Conservation (phyloP, 148 eudicot genomes). For the Talinum fruticosum region DNA sequence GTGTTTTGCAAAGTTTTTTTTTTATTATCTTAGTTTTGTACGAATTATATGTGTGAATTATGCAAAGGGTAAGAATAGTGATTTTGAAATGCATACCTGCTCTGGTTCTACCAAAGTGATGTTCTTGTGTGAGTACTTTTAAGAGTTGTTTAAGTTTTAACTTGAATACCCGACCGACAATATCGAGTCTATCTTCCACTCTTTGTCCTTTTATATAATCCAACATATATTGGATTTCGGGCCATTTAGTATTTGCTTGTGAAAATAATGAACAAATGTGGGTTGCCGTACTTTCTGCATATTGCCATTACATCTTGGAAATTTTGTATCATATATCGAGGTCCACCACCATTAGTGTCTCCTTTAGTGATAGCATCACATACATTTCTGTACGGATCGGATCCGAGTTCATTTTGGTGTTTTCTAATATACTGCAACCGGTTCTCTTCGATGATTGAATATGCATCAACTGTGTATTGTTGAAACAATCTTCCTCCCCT, state of each 20-base stretch:
- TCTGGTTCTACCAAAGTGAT: too few species aligned
- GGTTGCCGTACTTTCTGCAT: slow-evolving; percentile 8
- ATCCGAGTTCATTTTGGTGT: neutral
- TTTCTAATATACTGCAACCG: neutral
- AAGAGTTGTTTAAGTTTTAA: too few species aligned
- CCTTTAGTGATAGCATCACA: neutral
- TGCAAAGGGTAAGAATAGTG: too few species aligned
- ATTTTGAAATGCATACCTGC: too few species aligned
- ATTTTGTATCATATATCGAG: slow-evolving; percentile 15
- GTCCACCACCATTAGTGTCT: neutral
- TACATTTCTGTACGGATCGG: neutral
- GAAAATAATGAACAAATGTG: slow-evolving; percentile 21
- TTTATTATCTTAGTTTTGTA: too few species aligned
- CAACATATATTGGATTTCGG: too few species aligned
- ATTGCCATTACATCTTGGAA: slow-evolving; percentile 21
- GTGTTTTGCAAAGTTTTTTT: too few species aligned
- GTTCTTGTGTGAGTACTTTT: too few species aligned
- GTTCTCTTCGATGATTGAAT: neutral
- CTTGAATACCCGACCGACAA: too few species aligned
- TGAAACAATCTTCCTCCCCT: neutral
- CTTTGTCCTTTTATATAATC: too few species aligned
- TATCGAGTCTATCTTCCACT: too few species aligned
- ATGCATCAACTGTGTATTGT: neutral
- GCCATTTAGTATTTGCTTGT: slow-evolving; percentile 22
- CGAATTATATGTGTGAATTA: too few species aligned